Evolutionary conservation across 75 land plant species (phyloP).

Genomic region (Pinus albicaulis): DNA sequence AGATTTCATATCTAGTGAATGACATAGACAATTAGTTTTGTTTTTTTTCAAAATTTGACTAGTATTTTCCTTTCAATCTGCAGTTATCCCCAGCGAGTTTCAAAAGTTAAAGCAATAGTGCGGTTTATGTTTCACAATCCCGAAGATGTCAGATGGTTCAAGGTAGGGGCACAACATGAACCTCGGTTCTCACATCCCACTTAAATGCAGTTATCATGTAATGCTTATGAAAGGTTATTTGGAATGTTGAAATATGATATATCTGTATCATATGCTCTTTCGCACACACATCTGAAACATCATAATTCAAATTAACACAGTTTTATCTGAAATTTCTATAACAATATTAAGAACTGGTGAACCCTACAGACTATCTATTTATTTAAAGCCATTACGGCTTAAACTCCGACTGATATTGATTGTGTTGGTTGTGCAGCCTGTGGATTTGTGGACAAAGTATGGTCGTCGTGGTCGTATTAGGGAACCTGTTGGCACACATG

Average conservation of each 20-base stretch:
- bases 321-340: too few species aligned
- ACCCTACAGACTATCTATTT: neutral
- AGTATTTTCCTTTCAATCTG: conserved; percentile 5
- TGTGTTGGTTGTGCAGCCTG: conserved; percentile 56
- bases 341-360: neutral
- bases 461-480: conserved; percentile 94
- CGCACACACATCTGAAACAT: too few species aligned
- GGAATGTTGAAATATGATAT: too few species aligned
- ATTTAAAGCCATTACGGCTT: neutral
- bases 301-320: too few species aligned
- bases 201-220: neutral
- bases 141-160: conserved; percentile 96
- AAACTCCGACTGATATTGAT: conserved; percentile 3
- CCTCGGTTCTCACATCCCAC: neutral
- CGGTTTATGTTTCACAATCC: conserved; percentile 96
- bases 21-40: neutral
- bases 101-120: conserved; percentile 74
- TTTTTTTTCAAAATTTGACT: conserved; percentile 1
- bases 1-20: neutral
- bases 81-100: conserved; percentile 91
- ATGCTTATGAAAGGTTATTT: too few species aligned
- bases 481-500: conserved; percentile 97
- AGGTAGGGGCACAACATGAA: conserved; percentile 38
- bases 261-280: too few species aligned
- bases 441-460: conserved; percentile 89